Conservation (phyloP, 139 green algal species). For the Micractinium sp. region DNA sequence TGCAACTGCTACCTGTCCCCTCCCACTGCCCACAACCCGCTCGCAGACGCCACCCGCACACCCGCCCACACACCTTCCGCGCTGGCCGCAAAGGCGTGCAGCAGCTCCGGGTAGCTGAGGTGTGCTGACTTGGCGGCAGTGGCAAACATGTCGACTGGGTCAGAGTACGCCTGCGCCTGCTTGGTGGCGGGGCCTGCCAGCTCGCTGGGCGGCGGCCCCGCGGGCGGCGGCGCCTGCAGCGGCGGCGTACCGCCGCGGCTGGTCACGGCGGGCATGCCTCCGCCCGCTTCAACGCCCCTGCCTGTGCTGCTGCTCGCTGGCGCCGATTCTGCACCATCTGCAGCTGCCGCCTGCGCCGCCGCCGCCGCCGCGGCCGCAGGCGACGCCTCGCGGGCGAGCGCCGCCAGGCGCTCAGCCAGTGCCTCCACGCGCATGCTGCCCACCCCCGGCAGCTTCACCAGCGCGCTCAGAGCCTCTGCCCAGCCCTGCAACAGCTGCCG, state of each 20-base stretch:
- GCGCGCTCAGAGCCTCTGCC: constrained; percentile 15
- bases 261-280: neutral
- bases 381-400: neutral
- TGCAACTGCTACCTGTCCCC: too few relatives aligned
- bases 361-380: neutral
- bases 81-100: constrained; percentile 36
- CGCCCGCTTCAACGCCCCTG: neutral
- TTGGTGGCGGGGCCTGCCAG: constrained; percentile 9
- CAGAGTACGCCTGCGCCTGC: constrained; percentile 16
- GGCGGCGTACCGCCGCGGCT: constrained; percentile 10
- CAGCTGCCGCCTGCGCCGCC: neutral
- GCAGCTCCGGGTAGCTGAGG: constrained; percentile 21
- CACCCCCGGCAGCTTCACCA: constrained; percentile 25
- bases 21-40: neutral
- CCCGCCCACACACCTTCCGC: neutral
- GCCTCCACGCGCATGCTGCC: constrained; percentile 22
- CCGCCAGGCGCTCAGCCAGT: constrained; percentile 1
- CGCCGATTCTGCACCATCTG: neutral
- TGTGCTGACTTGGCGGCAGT: constrained; percentile 25
- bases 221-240: neutral
- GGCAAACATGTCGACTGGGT: constrained; percentile 33
- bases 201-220: neutral
- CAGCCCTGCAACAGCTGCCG: constrained; percentile 32
- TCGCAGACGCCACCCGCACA: neutral
- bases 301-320: neutral